These are phyloP conservation scores for Panaeolus cyanescens DNA, from an alignment of 768 basidiomycete genomes.

Conservation along the genomic window DNA sequence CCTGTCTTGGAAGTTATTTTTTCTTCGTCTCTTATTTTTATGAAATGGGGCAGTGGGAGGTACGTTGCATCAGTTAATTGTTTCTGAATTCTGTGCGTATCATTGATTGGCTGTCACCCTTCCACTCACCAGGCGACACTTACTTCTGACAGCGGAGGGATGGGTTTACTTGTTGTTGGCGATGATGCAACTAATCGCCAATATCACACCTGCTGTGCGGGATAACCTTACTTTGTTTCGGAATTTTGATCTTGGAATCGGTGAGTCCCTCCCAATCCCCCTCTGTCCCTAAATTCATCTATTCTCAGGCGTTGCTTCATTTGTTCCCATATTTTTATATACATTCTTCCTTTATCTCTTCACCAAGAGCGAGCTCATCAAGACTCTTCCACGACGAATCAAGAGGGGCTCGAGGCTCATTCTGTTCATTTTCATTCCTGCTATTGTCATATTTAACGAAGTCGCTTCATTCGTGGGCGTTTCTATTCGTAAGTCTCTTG, in stretches of 20 bases:
- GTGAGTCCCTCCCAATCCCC: constrained; percentile 37
- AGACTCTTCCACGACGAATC: constrained; percentile 51
- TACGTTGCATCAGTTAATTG: constrained; percentile 28
- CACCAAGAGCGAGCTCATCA: constrained; percentile 50
- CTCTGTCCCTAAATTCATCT: constrained; percentile 2
- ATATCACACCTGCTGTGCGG: constrained; percentile 53
- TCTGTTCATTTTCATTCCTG: constrained; percentile 56
- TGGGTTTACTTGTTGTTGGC: constrained; percentile 60
- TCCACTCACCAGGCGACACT: constrained; percentile 43
- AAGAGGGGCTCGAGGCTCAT: constrained; percentile 43
- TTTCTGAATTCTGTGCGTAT: background rate
- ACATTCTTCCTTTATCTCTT: constrained; percentile 63
- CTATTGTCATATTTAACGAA: constrained; percentile 55
- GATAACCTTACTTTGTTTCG: constrained; percentile 47
- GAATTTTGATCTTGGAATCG: constrained; percentile 58
- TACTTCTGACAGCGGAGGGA: constrained; percentile 64
- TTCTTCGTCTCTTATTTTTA: constrained; percentile 51
- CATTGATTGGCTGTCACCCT: background rate
- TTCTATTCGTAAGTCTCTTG: constrained; percentile 46
- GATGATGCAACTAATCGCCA: constrained; percentile 61
- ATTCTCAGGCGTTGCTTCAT: constrained; percentile 54
- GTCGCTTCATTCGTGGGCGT: constrained; percentile 67
- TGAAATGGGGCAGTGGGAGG: constrained; percentile 50
- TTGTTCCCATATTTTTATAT: constrained; percentile 66
- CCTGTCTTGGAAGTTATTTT: constrained; percentile 64